These are phyloP conservation scores for Lentinula guzmanii DNA, from an alignment of 768 basidiomycete species.

Conservation along the genomic window DNA sequence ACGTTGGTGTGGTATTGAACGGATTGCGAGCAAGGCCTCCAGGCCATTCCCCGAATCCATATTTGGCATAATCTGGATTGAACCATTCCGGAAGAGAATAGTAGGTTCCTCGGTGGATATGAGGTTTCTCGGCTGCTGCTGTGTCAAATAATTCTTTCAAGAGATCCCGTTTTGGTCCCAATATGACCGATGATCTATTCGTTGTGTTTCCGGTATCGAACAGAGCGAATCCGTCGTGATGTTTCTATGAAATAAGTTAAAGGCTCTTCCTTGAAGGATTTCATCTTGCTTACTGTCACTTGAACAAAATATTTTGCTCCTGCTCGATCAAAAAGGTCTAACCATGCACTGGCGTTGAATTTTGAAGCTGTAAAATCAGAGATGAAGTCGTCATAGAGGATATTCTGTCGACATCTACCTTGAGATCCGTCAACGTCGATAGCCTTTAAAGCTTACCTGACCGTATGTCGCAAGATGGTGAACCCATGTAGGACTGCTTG, in stretches of 20 bases:
- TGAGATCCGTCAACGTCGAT: neutral
- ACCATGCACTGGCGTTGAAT: conserved; percentile 51
- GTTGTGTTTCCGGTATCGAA: conserved; percentile 54
- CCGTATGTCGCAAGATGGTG: conserved; percentile 49
- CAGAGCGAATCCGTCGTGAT: conserved; percentile 54
- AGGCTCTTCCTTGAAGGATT: neutral
- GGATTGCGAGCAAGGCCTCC: conserved; percentile 49
- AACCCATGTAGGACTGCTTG: conserved; percentile 34
- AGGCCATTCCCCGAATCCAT: conserved; percentile 47
- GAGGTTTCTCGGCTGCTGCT: conserved; percentile 42
- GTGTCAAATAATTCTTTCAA: conserved; percentile 43
- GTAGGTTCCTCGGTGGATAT: conserved; percentile 51
- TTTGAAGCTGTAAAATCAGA: conserved; percentile 43
- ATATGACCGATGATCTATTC: conserved; percentile 39
- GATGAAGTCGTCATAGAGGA: conserved; percentile 57
- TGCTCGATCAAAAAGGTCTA: conserved; percentile 46
- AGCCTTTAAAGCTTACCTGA: conserved; percentile 13
- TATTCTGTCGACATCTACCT: conserved; percentile 21
- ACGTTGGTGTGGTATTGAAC: conserved; percentile 32
- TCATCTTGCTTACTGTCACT: conserved; percentile 34
- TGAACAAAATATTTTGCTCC: conserved; percentile 61
- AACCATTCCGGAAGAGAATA: conserved; percentile 57
- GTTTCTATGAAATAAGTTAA: conserved; percentile 33
- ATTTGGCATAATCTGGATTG: conserved; percentile 44
- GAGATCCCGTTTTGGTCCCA: conserved; percentile 48